Percentiles rank a stretch among this genome's conserved stretches.
Evolutionary conservation across 1,284 basidiomycete species (phyloP).

Genomic region (Malassezia dermatis): DNA sequence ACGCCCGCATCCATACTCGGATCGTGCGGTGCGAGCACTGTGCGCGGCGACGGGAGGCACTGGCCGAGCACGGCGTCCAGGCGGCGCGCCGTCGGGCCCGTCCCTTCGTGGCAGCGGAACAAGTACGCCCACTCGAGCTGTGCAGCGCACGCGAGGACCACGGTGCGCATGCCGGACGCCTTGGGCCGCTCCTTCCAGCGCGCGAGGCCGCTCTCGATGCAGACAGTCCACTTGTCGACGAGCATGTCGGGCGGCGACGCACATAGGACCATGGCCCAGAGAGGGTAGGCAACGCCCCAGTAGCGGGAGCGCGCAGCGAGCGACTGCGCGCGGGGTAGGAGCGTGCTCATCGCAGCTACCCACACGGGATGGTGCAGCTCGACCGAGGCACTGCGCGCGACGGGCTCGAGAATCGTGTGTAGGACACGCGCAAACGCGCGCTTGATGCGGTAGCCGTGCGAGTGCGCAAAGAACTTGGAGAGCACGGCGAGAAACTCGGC

Average conservation of each 20-base stretch:
- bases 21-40: conserved; percentile 60
- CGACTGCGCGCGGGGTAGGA: conserved; percentile 70
- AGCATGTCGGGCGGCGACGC: conserved; percentile 79
- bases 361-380: conserved; percentile 92
- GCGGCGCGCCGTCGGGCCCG: conserved; percentile 65
- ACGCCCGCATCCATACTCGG: conserved; percentile 67
- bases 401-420: conserved; percentile 69
- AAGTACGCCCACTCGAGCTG: conserved; percentile 87
- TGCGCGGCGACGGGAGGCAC: conserved; percentile 66
- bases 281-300: conserved; percentile 76
- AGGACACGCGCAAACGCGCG: conserved; percentile 75
- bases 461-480: conserved; percentile 69
- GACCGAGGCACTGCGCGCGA: conserved; percentile 82
- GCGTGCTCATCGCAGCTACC: conserved; percentile 77
- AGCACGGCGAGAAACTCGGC: conserved; percentile 79
- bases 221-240: conserved; percentile 65
- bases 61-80: conserved; percentile 67
- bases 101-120: conserved; percentile 76
- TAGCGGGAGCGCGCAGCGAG: conserved; percentile 85
- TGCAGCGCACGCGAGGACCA: conserved; percentile 70
- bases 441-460: conserved; percentile 75
- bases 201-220: conserved; percentile 52
- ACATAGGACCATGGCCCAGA: conserved; percentile 71
- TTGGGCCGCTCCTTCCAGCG: conserved; percentile 59
- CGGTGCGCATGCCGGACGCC: conserved; percentile 64